Evolutionary conservation across 768 basidiomycete genomes (phyloP).

Genomic region (Mycena metata): DNA sequence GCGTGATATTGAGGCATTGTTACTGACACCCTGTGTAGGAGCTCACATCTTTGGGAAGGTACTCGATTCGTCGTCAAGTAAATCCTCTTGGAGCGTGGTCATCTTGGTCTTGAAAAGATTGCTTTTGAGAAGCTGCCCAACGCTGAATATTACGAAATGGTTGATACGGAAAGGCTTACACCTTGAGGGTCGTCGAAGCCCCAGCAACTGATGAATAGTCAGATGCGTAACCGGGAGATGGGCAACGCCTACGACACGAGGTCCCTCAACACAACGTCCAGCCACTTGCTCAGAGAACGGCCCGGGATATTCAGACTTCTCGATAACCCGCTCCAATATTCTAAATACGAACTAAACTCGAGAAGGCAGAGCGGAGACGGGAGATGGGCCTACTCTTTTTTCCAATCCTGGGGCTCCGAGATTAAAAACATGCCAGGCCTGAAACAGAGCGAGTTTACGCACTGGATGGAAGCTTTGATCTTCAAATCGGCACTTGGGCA

Average conservation of each 20-base stretch:
- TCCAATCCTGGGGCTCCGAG: constrained; percentile 1
- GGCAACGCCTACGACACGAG: not conserved
- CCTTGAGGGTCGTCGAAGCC: constrained; percentile 12
- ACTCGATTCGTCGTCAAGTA: not conserved
- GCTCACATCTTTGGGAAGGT: constrained; percentile 6
- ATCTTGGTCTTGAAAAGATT: constrained; percentile 13
- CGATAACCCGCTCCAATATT: constrained; percentile 7
- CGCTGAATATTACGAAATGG: too few relatives aligned
- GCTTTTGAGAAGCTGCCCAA: not conserved
- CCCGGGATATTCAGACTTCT: constrained; percentile 2
- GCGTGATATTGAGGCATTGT: not conserved
- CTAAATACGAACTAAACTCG: not conserved
- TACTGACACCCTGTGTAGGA: not conserved
- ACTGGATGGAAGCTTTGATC: constrained; percentile 8
- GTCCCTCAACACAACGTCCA: constrained; percentile 5
- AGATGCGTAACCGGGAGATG: not conserved
- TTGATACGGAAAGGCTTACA: not conserved
- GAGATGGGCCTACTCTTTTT: constrained; percentile 8
- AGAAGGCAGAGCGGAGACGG: not conserved
- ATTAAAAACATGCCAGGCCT: not conserved
- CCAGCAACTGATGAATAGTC: constrained; percentile 12
- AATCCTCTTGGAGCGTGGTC: constrained; percentile 6
- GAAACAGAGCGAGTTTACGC: not conserved
- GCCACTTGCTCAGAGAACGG: not conserved
- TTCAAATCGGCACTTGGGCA: constrained; percentile 1